Evolutionary conservation across 192 early-diverging fungal genomes (phyloP), one percentile per base, ranked within the genome.

Genomic region (Coemansia sp.): DNA sequence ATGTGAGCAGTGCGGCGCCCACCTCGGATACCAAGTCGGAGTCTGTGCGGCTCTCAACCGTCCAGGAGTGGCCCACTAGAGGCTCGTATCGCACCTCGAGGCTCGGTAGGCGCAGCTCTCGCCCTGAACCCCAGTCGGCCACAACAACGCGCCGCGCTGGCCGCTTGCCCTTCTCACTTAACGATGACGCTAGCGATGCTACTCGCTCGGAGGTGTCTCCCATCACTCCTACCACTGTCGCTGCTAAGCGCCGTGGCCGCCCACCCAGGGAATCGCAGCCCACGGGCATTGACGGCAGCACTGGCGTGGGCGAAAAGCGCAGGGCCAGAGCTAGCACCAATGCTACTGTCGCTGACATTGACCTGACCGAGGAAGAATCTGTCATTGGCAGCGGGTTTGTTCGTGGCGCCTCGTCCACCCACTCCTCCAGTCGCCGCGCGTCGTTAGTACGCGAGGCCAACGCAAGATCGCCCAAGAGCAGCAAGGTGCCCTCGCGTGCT

Each of bases 111-210:
- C 29, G 51, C 51, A 27, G 29, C 15, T 12, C 51, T 5, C 14
- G 3, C 9, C 22, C 51, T 5, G 15, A 1, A 3, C 12, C 27
- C 27, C 51, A 31, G 51, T 32, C 51, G 6, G 51, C 46, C 6
- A 12, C 35, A 6, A 35, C 19, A 1, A 29, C 35, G 27, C 60
- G 32, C n/a, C 64, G 64, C 43, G 71, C n/a, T 43, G 59, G 64
- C 38, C 64, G 59, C 27, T 32, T 61, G 22, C 64, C 70, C 3
- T 27, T 25, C 2, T 24, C 59, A 3, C 40, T 72, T 38, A 41
- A 43, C 10, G 70, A 62, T 31, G 70, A 72, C 12, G 11, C 29
- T 54, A 54, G 51, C 51, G 51, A 54, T 14, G 17, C 51, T 10
- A 6, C 27, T 54, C 51, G 29, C 25, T 54, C 51, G 6, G 51